phyloP scores from a whole-genome alignment of 495 filamentous ascomycete species.

The Penicillium mononematosum region DNA sequence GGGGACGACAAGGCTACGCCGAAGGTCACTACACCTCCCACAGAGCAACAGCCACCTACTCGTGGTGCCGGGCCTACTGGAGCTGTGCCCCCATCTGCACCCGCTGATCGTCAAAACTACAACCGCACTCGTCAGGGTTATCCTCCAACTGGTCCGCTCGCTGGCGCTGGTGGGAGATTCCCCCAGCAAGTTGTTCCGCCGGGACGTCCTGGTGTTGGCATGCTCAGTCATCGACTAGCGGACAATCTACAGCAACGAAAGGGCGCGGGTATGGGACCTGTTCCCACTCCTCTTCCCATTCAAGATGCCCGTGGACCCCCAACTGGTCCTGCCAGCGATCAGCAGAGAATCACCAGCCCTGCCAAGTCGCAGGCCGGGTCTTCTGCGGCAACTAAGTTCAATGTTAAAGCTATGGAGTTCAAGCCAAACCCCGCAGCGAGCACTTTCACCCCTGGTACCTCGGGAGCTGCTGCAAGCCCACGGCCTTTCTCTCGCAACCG shows the following conservation, averaged over 20 bases:
- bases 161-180: conserved; percentile 32
- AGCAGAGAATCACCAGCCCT: conserved; percentile 42
- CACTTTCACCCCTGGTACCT: conserved; percentile 69
- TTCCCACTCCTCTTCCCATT: conserved; percentile 57
- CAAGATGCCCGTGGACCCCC: conserved; percentile 51
- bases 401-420: conserved; percentile 81
- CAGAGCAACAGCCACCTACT: conserved; percentile 40
- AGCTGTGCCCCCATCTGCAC: conserved; percentile 33
- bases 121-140: conserved; percentile 45
- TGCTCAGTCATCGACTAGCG: conserved; percentile 54
- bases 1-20: conserved; percentile 56
- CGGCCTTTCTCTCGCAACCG: conserved; percentile 51
- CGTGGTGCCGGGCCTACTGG: conserved; percentile 32
- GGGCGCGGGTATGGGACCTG: conserved; percentile 40
- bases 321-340: conserved; percentile 49
- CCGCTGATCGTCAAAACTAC: conserved; percentile 46
- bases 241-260: conserved; percentile 58
- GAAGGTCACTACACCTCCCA: conserved; percentile 31
- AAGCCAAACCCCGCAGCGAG: conserved; percentile 75
- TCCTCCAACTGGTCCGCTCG: conserved; percentile 49
- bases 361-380: conserved; percentile 50
- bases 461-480: conserved; percentile 59
- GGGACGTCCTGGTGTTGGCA: conserved; percentile 44
- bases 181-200: conserved; percentile 45
- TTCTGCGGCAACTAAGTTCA: conserved; percentile 65